Evolutionary conservation across 495 filamentous ascomycete species (phyloP), one percentile per base, ranked within the genome.

Genomic region (Annulohypoxylon moriforme): DNA sequence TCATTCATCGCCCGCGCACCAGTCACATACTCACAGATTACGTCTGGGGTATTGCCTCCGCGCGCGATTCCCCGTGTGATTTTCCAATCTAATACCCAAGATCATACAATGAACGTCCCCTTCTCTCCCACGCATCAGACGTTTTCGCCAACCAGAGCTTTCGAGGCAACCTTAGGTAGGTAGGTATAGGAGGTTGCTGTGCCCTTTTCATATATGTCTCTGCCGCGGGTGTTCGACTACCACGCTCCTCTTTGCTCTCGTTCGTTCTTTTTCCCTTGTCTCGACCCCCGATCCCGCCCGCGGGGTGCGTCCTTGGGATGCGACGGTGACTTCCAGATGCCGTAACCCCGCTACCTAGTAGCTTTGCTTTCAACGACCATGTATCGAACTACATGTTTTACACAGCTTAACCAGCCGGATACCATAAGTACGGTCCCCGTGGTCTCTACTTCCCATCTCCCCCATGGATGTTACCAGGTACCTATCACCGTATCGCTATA

Each of bases 201-300:
- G 20, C 29, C 24, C 24, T 27, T 27, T 65, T 53, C 71, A 66
- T 73, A 63, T 67, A 69, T 62, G 63, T 56, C 56, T 73, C 56
- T 73, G 66, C 66, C 66, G 65, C 70, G 71, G 70, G 57, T 73
- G 66, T 67, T 73, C 69, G n/a, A 67, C 46, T 64, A 52, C 52
- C 33, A 55, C 50, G 24, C 62, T 49, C 1, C 20, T 38, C 22
- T 59, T n/a, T n/a, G n/a, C n/a, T 50, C 52, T 36, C 42, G 31
- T 59, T 24, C 22, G 18, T 24, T 11, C 18, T 25, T 49, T 49
- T 49, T 25, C 11, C 24, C 24, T 52, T 52, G 11, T 49, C 46
- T 52, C 44, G 36, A 60, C 49, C 53, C 53, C 69, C 69, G 50
- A 64, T 68, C 69, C 69, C 69, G 69, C 69, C 63, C 64, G 69